Conservation (phyloP, 768 basidiomycete species). For the Boletus reticuloceps region DNA sequence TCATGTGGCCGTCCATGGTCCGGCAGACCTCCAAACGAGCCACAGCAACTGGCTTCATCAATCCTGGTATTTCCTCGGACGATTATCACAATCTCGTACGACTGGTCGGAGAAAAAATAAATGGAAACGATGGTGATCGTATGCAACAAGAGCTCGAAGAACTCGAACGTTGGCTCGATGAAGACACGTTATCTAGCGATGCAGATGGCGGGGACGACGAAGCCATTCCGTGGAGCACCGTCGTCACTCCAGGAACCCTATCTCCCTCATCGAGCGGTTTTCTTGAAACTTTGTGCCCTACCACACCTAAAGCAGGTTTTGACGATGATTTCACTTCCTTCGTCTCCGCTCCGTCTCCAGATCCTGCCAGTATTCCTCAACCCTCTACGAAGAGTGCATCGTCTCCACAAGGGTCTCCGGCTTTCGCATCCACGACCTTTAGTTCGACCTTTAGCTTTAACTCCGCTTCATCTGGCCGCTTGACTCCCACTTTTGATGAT, state of each 20-base stretch:
- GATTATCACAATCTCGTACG: slow-evolving; percentile 22
- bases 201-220: slow-evolving; percentile 19
- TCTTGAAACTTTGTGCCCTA: slow-evolving; percentile 18
- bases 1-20: slow-evolving; percentile 86
- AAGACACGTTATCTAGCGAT: slow-evolving; percentile 27
- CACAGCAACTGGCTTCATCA: not conserved
- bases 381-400: not conserved
- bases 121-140: slow-evolving; percentile 30
- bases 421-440: slow-evolving; percentile 19
- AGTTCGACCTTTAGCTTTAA: slow-evolving; percentile 29
- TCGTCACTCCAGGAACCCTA: slow-evolving; percentile 27
- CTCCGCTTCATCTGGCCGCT: slow-evolving; percentile 19
- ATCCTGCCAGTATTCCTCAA: not conserved
- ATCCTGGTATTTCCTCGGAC: slow-evolving; percentile 8
- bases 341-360: slow-evolving; percentile 52
- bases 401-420: not conserved
- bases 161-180: slow-evolving; percentile 61
- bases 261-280: slow-evolving; percentile 26
- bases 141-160: slow-evolving; percentile 55
- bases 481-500: slow-evolving; percentile 26
- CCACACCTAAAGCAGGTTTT: slow-evolving; percentile 45
- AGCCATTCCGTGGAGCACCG: slow-evolving; percentile 41
- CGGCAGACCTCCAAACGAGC: slow-evolving; percentile 7
- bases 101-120: slow-evolving; percentile 18
- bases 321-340: slow-evolving; percentile 84